phyloP scores from a whole-genome alignment of 108 stramenopile species.

The Licmophora abbreviata region DNA sequence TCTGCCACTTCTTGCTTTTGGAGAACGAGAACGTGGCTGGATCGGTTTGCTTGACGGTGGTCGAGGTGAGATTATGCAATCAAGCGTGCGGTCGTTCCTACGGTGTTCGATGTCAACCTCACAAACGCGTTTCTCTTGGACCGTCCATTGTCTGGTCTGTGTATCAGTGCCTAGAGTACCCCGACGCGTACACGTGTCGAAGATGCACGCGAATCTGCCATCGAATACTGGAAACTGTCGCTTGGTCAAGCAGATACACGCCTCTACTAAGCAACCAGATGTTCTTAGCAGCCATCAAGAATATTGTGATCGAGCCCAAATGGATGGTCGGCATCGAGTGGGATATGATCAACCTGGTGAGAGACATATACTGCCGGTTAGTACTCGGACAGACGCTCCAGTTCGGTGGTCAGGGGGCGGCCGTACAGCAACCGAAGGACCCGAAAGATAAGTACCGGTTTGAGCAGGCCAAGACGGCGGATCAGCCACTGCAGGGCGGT shows the following conservation, averaged over 20 bases:
- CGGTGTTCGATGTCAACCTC: too few species aligned
- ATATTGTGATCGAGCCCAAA: slow-evolving; percentile 77
- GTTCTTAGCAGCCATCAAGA: slow-evolving; percentile 58
- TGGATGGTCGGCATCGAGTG: slow-evolving; percentile 92
- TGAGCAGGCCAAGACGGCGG: slow-evolving; percentile 75
- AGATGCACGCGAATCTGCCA: slow-evolving; percentile 78
- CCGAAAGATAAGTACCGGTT: slow-evolving; percentile 20
- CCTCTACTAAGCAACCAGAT: slow-evolving; percentile 64
- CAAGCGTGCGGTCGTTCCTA: not conserved
- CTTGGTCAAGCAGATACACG: slow-evolving; percentile 74
- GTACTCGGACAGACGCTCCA: slow-evolving; percentile 75
- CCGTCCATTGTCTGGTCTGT: not conserved
- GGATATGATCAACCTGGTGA: slow-evolving; percentile 83
- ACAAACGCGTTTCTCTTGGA: not conserved
- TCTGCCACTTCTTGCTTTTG: slow-evolving; percentile 75
- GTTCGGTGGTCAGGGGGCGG: slow-evolving; percentile 84
- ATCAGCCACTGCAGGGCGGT: slow-evolving; percentile 73
- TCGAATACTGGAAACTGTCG: slow-evolving; percentile 76
- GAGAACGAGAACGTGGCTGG: slow-evolving; percentile 78
- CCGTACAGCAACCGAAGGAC: slow-evolving; percentile 43
- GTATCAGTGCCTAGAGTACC: slow-evolving; percentile 60
- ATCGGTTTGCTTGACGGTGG: slow-evolving; percentile 47
- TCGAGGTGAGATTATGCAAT: slow-evolving; percentile 17
- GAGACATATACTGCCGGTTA: slow-evolving; percentile 82
- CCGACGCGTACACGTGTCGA: slow-evolving; percentile 83